Evolutionary conservation across 768 basidiomycete genomes (phyloP).

Genomic region (Rossbeevera mucosa): DNA sequence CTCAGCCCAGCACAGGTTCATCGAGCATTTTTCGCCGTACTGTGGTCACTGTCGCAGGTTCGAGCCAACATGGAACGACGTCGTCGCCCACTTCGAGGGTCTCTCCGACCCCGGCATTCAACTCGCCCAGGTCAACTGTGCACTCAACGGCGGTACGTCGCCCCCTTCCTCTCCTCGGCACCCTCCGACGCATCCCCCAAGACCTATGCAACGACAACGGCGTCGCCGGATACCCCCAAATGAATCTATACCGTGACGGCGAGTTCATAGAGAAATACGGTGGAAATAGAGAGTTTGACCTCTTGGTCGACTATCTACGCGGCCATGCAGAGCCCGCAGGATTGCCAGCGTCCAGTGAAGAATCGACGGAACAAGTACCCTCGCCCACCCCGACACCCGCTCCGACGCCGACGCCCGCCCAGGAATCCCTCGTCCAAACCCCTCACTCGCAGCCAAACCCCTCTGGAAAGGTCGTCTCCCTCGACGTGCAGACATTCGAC

Average conservation of each 20-base stretch:
- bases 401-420: conserved; percentile 1
- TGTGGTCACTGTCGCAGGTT: conserved; percentile 79
- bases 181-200: conserved; percentile 24
- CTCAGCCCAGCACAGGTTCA: conserved; percentile 43
- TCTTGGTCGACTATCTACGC: conserved; percentile 53
- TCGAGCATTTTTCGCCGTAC: conserved; percentile 86
- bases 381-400: not conserved
- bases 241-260: conserved; percentile 71
- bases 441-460: conserved; percentile 20
- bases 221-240: conserved; percentile 68
- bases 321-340: conserved; percentile 34
- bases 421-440: conserved; percentile 14
- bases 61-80: conserved; percentile 74
- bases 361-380: conserved; percentile 3
- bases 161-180: too few species aligned
- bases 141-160: conserved; percentile 66
- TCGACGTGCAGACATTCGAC: conserved; percentile 35
- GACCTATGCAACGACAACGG: conserved; percentile 76
- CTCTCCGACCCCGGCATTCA: conserved; percentile 41
- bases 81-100: conserved; percentile 50
- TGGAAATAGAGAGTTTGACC: conserved; percentile 48
- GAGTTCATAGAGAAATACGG: conserved; percentile 53
- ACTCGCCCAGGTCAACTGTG: conserved; percentile 80
- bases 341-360: not conserved
- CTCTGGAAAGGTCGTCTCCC: conserved; percentile 21